Evolutionary conservation across 306 rosid genomes (phyloP).

Genomic region (Luffa aegyptiaca): DNA sequence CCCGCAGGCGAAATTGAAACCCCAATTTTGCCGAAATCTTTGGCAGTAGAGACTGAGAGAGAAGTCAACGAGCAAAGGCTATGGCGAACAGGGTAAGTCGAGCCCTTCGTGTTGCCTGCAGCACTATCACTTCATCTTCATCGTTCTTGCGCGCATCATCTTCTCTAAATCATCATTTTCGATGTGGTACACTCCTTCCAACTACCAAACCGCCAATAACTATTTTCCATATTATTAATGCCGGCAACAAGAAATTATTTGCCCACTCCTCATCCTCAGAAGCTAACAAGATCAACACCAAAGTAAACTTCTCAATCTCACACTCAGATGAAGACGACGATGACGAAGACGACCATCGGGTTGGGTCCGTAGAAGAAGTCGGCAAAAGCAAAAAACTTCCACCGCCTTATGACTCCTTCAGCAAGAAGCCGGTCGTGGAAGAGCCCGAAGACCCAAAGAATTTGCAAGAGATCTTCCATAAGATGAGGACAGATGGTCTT

Average conservation of each 20-base stretch:
- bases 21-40: no score
- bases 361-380: neutral
- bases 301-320: conserved; percentile 27
- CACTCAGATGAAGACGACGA: conserved; percentile 23
- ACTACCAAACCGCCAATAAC: neutral
- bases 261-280: conserved; percentile 15
- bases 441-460: conserved; percentile 57
- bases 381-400: conserved; percentile 15
- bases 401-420: conserved; percentile 48
- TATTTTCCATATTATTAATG: neutral
- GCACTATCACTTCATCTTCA: neutral
- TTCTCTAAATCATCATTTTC: neutral
- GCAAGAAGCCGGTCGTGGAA: conserved; percentile 40
- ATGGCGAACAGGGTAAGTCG: neutral
- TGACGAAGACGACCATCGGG: neutral
- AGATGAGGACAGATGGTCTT: conserved; percentile 48
- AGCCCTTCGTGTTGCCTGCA: neutral
- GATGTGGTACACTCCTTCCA: neutral
- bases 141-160: neutral
- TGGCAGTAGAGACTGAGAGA: no score
- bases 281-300: conserved; percentile 17
- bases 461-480: conserved; percentile 58
- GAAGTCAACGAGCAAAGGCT: neutral
- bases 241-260: neutral
- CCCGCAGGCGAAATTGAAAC: no score